phyloP scores from a whole-genome alignment of 164 flowering plant species.

The Cinnamomum chago region DNA sequence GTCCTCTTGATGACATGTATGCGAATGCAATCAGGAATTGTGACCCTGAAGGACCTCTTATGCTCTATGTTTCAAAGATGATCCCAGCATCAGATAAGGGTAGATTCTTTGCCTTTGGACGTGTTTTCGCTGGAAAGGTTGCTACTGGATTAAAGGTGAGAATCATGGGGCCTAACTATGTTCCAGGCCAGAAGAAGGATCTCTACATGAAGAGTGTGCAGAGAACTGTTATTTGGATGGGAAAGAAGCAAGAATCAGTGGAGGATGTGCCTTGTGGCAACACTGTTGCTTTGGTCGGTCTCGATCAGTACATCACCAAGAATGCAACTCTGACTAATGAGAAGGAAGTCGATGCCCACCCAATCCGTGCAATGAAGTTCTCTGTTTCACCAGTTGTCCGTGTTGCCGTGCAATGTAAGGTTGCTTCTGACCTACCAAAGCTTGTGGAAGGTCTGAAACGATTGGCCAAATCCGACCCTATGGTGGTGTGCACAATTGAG shows the following conservation, averaged over 20 bases:
- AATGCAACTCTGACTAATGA: slow-evolving; percentile 35
- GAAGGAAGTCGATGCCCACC: slow-evolving; percentile 37
- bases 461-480: slow-evolving; percentile 35
- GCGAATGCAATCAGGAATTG: slow-evolving; percentile 33
- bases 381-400: slow-evolving; percentile 36
- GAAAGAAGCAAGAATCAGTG: slow-evolving; percentile 34
- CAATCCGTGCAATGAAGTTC: slow-evolving; percentile 39
- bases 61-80: slow-evolving; percentile 36
- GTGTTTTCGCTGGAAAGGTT: slow-evolving; percentile 31
- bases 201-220: slow-evolving; percentile 32
- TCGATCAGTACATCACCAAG: slow-evolving; percentile 35
- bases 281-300: slow-evolving; percentile 28
- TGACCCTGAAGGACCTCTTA: slow-evolving; percentile 33
- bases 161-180: slow-evolving; percentile 34
- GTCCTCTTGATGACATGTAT: slow-evolving; percentile 32
- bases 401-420: slow-evolving; percentile 35
- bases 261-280: slow-evolving; percentile 42
- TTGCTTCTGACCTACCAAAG: slow-evolving; percentile 38
- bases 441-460: slow-evolving; percentile 40
- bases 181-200: slow-evolving; percentile 32
- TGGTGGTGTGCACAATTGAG: slow-evolving; percentile 32
- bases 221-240: slow-evolving; percentile 38
- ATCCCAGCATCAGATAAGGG: slow-evolving; percentile 37
- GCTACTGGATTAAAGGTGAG: slow-evolving; percentile 31
- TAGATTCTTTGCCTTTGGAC: slow-evolving; percentile 33